Conservation (phyloP, 306 rosid genomes). For the Inga laurina region DNA sequence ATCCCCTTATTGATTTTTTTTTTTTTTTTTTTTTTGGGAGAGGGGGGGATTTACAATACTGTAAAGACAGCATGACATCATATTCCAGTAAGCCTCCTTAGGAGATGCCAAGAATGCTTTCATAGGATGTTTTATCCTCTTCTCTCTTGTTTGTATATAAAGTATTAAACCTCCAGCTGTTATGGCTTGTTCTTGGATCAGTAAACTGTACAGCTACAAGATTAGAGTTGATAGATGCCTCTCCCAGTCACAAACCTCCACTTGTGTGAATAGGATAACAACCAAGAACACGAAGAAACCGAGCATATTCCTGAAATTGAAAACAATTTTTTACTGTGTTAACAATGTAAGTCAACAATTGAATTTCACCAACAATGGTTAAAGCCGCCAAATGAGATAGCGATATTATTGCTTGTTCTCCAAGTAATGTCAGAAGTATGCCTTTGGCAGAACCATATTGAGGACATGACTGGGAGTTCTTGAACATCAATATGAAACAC, state of each 20-base stretch:
- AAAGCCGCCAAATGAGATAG: neutral
- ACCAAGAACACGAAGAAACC: constrained; percentile 72
- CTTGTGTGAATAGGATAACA: constrained; percentile 59
- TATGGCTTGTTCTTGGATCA: constrained; percentile 19
- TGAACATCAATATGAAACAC: neutral
- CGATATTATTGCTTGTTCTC: neutral
- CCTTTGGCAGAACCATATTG: neutral
- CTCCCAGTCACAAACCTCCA: constrained; percentile 27
- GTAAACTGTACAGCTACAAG: constrained; percentile 39
- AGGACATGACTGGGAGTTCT: neutral
- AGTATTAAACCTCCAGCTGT: neutral
- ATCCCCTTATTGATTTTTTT: neutral
- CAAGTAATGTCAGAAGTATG: neutral
- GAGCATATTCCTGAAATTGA: constrained; percentile 58
- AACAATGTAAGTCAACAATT: neutral
- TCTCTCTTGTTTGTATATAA: constrained; percentile 14
- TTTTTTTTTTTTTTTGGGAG: too few relatives aligned
- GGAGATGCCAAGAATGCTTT: constrained; percentile 25
- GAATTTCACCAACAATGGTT: neutral
- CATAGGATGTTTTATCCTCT: constrained; percentile 27
- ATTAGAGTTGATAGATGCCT: neutral
- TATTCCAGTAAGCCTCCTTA: constrained; percentile 34
- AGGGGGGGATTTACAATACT: constrained; percentile 9
- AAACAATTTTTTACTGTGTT: neutral
- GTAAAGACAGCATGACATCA: constrained; percentile 25